Evolutionary conservation across 192 early-diverging fungal genomes (phyloP).

Genomic region (Backusella sp.): DNA sequence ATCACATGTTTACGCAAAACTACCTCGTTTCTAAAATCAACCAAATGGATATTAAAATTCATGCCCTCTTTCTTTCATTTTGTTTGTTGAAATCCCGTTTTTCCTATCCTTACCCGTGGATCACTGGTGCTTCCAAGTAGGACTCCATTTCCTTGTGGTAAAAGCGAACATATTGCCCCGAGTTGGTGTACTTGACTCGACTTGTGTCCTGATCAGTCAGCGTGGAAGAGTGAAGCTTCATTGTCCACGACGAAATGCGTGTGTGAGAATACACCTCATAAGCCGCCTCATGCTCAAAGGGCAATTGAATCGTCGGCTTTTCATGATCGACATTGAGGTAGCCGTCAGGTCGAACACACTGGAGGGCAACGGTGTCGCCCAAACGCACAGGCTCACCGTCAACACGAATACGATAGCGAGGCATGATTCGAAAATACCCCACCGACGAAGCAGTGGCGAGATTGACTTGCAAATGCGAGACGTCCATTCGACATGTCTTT

Average conservation of each 20-base stretch:
- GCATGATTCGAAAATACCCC: slow-evolving; percentile 25
- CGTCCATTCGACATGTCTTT: slow-evolving; percentile 17
- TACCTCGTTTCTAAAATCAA: slow-evolving; percentile 9
- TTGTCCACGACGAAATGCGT: slow-evolving; percentile 33
- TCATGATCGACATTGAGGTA: slow-evolving; percentile 30
- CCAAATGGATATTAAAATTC: not conserved
- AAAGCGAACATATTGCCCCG: slow-evolving; percentile 24
- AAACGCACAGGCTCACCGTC: slow-evolving; percentile 25
- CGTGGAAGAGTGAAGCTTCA: slow-evolving; percentile 18
- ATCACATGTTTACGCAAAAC: slow-evolving; percentile 26
- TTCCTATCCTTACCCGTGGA: not conserved
- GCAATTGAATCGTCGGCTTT: not conserved
- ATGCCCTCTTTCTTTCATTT: not conserved
- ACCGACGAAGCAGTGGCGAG: slow-evolving; percentile 4
- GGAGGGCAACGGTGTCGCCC: slow-evolving; percentile 26
- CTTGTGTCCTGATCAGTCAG: not conserved
- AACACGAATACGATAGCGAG: slow-evolving; percentile 23
- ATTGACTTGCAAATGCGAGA: slow-evolving; percentile 29
- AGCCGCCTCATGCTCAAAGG: not conserved
- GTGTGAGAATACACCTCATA: slow-evolving; percentile 31
- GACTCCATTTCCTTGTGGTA: slow-evolving; percentile 34
- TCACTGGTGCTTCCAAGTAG: slow-evolving; percentile 18
- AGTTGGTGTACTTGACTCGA: slow-evolving; percentile 16
- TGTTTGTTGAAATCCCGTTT: not conserved
- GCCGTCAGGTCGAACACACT: slow-evolving; percentile 30